Percentiles rank a stretch among this genome's conserved stretches.
Evolutionary conservation across 2,329 filamentous ascomycete genomes (phyloP).

Genomic region (Paraphoma chrysanthemicola): DNA sequence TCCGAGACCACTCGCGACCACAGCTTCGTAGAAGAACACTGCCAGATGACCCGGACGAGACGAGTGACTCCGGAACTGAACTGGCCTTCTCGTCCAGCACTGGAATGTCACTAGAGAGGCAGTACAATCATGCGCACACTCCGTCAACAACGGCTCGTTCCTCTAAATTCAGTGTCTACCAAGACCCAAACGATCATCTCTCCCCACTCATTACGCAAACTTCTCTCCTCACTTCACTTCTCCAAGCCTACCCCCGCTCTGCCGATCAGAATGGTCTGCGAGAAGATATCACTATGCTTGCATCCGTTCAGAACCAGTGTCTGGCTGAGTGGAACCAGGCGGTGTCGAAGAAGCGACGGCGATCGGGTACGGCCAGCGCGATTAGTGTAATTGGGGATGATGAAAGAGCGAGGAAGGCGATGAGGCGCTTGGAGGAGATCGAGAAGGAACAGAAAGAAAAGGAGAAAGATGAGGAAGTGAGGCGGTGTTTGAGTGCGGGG

Average conservation of each 20-base stretch:
- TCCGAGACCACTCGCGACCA: conserved; percentile 16
- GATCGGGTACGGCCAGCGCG: not conserved
- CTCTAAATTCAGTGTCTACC: conserved; percentile 4
- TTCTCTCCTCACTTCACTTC: conserved; percentile 19
- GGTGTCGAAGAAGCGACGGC: conserved; percentile 2
- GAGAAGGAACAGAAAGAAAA: not conserved
- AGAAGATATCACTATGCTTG: conserved; percentile 28
- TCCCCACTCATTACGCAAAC: conserved; percentile 20
- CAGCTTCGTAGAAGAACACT: conserved; percentile 11
- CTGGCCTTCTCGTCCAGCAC: too few relatives aligned
- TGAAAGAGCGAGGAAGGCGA: not conserved
- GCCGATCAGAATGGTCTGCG: conserved; percentile 15
- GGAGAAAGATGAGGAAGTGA: conserved; percentile 15
- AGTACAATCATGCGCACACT: too few relatives aligned
- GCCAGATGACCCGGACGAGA: conserved; percentile 13
- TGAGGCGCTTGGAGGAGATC: not conserved
- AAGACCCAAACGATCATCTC: conserved; percentile 10
- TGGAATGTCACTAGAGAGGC: too few relatives aligned
- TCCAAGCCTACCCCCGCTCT: conserved; percentile 24
- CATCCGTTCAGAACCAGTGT: conserved; percentile 15
- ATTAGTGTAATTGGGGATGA: not conserved
- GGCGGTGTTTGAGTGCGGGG: conserved; percentile 14
- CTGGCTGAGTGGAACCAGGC: conserved; percentile 22
- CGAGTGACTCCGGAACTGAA: not conserved
- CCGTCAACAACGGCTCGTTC: too few relatives aligned